A percentile compares a stretch with the other conserved stretches of the same genome.
phyloP scores from a whole-genome alignment of 306 rosid genomes.

The Ormosia emarginata region DNA sequence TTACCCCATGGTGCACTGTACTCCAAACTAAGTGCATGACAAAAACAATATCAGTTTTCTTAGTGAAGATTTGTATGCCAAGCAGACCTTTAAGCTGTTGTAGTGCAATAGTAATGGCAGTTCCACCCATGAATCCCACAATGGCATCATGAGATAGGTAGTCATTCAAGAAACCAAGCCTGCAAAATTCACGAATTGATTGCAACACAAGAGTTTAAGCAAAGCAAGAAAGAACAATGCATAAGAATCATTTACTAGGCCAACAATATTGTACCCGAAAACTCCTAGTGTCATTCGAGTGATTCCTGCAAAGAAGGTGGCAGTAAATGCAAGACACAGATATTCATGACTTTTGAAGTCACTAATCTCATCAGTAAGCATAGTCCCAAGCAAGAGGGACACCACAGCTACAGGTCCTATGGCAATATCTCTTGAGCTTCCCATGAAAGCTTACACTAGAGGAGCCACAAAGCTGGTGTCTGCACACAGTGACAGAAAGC shows the following conservation, averaged over 20 bases:
- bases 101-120: slow-evolving; percentile 77
- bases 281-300: slow-evolving; percentile 65
- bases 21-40: slow-evolving; percentile 62
- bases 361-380: slow-evolving; percentile 40
- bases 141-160: slow-evolving; percentile 89
- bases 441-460: slow-evolving; percentile 76
- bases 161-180: slow-evolving; percentile 87
- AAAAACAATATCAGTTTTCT: slow-evolving; percentile 70
- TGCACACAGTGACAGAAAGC: slow-evolving; percentile 8
- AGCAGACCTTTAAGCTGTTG: slow-evolving; percentile 90
- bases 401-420: slow-evolving; percentile 89
- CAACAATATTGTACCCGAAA: slow-evolving; percentile 38
- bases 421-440: slow-evolving; percentile 83
- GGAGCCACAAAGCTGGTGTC: slow-evolving; percentile 82
- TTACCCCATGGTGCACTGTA: slow-evolving; percentile 68
- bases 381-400: slow-evolving; percentile 70
- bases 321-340: slow-evolving; percentile 65
- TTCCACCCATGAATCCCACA: slow-evolving; percentile 93
- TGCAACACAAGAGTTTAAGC: not conserved
- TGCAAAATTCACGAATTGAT: slow-evolving; percentile 17
- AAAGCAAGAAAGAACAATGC: not conserved
- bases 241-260: not conserved
- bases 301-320: slow-evolving; percentile 82
- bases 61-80: slow-evolving; percentile 60
- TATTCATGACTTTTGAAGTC: slow-evolving; percentile 18